phyloP scores from a whole-genome alignment of 1,139 yeast species.

The Spencermartinsiella ligniputridi region DNA sequence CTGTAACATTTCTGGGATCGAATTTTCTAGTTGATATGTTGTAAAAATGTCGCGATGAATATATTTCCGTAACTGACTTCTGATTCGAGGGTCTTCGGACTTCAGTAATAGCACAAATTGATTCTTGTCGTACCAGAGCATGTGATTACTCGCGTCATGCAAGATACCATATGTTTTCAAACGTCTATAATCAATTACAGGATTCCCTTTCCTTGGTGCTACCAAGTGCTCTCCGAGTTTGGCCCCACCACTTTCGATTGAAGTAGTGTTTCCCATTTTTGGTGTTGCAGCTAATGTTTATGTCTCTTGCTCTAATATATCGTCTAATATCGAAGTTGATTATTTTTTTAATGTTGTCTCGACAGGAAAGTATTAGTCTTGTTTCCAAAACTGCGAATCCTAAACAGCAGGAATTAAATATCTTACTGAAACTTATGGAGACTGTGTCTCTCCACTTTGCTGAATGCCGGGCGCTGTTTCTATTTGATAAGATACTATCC shows the following conservation, averaged over 20 bases:
- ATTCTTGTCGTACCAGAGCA: not conserved
- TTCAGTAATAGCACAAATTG: not conserved
- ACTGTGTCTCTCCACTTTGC: not conserved
- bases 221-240: not conserved
- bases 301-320: not conserved
- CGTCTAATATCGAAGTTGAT: not conserved
- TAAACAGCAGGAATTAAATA: not conserved
- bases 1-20: slow-evolving; percentile 16
- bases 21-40: slow-evolving; percentile 19
- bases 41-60: slow-evolving; percentile 33
- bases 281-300: not conserved
- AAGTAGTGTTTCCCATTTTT: not conserved
- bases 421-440: not conserved
- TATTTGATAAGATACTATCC: not conserved
- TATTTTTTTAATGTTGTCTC: not conserved
- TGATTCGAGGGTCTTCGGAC: not conserved
- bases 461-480: too few relatives aligned
- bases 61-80: slow-evolving; percentile 21
- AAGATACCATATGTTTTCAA: not conserved
- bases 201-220: not conserved
- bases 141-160: not conserved
- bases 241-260: not conserved
- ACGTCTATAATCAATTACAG: not conserved
- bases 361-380: not conserved
- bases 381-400: not conserved